Conservation (phyloP, 345 rosid species). For the Hypericum androsaemum region DNA sequence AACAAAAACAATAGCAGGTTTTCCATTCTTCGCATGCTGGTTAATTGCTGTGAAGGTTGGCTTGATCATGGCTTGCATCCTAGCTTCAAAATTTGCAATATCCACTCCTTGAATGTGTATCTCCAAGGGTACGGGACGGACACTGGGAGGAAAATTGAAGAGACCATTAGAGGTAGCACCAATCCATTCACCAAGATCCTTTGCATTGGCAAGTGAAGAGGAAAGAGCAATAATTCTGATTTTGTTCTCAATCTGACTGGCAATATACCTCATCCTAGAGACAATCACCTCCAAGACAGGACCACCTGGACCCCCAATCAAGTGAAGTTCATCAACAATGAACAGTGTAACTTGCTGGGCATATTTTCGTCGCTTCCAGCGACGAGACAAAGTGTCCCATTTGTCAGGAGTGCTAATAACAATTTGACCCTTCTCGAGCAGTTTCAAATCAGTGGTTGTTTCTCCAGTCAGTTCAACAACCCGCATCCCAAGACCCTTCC, state of each 20-base stretch:
- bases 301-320: conserved; percentile 93
- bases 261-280: conserved; percentile 86
- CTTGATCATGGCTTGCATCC: conserved; percentile 96
- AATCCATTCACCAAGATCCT: conserved; percentile 96
- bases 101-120: conserved; percentile 90
- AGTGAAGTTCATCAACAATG: conserved; percentile 88
- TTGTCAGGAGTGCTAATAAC: conserved; percentile 86
- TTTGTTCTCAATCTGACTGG: conserved; percentile 70
- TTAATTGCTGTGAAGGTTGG: conserved; percentile 72
- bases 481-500: conserved; percentile 67
- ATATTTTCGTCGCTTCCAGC: conserved; percentile 83
- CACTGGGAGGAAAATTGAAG: conserved; percentile 84
- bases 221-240: conserved; percentile 85
- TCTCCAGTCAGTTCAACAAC: conserved; percentile 88
- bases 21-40: conserved; percentile 66
- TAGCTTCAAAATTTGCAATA: conserved; percentile 79
- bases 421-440: conserved; percentile 80
- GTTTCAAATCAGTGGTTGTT: conserved; percentile 64
- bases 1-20: conserved; percentile 82
- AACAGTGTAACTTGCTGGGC: conserved; percentile 89
- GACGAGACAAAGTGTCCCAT: conserved; percentile 96
- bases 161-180: conserved; percentile 91
- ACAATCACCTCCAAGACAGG: conserved; percentile 82
- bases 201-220: conserved; percentile 92
- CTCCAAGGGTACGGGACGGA: conserved; percentile 90